These are phyloP conservation scores for Starmerella apis DNA, from an alignment of 805 yeast genomes.

Conservation along the genomic window DNA sequence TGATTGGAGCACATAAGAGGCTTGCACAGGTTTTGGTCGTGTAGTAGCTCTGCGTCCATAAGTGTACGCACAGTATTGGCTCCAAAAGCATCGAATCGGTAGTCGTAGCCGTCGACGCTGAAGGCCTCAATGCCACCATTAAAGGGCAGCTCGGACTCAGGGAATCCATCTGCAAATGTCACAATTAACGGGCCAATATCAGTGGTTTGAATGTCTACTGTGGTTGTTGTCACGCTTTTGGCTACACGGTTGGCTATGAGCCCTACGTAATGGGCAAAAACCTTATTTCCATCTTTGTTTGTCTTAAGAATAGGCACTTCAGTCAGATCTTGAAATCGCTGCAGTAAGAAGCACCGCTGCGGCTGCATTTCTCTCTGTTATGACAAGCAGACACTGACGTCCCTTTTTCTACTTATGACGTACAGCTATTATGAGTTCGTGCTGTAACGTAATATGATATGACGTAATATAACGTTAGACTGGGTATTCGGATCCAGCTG, in stretches of 20 bases:
- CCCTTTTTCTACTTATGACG: too few relatives aligned
- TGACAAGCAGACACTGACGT: too few relatives aligned
- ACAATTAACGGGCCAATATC: slow-evolving; percentile 15
- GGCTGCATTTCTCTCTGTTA: neutral
- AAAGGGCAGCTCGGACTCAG: slow-evolving; percentile 17
- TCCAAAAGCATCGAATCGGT: slow-evolving; percentile 19
- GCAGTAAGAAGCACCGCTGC: slow-evolving; percentile 1
- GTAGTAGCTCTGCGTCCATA: slow-evolving; percentile 15
- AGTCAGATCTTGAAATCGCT: neutral
- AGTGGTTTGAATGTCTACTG: neutral
- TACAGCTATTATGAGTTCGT: too few relatives aligned
- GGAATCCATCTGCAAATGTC: slow-evolving; percentile 16
- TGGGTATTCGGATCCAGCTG: too few relatives aligned
- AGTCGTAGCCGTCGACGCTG: slow-evolving; percentile 15
- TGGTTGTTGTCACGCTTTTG: neutral
- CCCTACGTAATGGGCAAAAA: neutral
- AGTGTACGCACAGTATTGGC: slow-evolving; percentile 16
- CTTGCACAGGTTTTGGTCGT: slow-evolving; percentile 13
- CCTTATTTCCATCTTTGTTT: neutral
- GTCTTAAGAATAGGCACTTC: neutral
- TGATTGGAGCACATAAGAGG: slow-evolving; percentile 15
- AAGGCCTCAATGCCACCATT: slow-evolving; percentile 19
- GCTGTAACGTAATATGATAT: too few relatives aligned
- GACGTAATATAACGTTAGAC: too few relatives aligned
- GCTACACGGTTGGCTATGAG: neutral